Evolutionary conservation across 2,329 filamentous ascomycete genomes (phyloP), one percentile per base, ranked within the genome.

Genomic region (Daldinia sp.): DNA sequence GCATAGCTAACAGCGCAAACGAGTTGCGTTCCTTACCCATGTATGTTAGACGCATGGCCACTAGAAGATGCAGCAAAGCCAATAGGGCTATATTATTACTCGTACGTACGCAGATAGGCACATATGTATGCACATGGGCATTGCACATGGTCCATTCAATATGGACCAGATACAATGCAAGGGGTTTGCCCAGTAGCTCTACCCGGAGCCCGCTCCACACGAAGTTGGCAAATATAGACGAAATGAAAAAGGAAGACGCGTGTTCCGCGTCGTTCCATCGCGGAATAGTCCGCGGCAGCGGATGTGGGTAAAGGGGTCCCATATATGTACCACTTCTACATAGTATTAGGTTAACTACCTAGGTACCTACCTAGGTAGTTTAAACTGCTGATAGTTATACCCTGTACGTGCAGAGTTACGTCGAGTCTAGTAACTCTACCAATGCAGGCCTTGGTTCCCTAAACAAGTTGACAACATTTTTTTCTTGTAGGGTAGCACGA

Each of bases 121-220:
- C 10, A 28, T 15, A 15, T 28, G 12, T 53, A 53, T 35, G 51
- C 7, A 46, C 20, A 33, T 56, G 23, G 48, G 37, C 44, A 51
- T 33, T 26, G 42, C 35, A 44, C 51, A 65, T 51, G 39, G 33
- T 28, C 42, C 28, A 46, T n/a, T 35, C 20, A 6, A 26, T 41
- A 63, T 63, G 48, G 33, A 10, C 41, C 23, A 46, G 15, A 50
- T 33, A 7, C 18, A 23, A 63, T 67, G 65, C 50, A 63, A 67
- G 65, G 65, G 60, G 55, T 12, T 33, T 9, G 20, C 37, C 65
- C 65, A 67, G 63, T 67, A 20, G 41, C 55, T n/a, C 55, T 18
- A 37, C 4, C 4, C 12, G 65, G 65, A 67, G 39, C 5, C 15
- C 15, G 13, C 65, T 63, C 65, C 60, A 56, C 48, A 42, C n/a